Conservation (phyloP, 1,284 basidiomycete species). For the Cryptococcus maquisensis region DNA sequence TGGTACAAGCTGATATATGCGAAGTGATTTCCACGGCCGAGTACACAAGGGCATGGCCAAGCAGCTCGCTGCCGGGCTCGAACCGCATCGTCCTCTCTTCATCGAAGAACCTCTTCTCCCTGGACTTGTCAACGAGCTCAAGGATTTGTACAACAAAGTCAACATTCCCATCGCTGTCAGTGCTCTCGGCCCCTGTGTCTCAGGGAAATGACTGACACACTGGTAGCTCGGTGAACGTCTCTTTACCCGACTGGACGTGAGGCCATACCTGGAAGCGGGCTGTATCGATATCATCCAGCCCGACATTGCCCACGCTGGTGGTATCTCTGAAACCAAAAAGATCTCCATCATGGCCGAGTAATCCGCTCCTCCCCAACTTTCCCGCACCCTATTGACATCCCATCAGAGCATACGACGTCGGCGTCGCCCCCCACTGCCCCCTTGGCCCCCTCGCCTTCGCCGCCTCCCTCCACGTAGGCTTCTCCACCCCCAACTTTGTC, state of each 20-base stretch:
- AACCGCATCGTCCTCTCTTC: constrained; percentile 64
- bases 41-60: constrained; percentile 74
- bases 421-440: constrained; percentile 51
- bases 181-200: neutral
- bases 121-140: constrained; percentile 50
- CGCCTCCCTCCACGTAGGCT: constrained; percentile 52
- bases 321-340: constrained; percentile 67
- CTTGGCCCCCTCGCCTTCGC: constrained; percentile 66
- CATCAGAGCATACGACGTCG: constrained; percentile 47
- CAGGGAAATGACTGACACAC: neutral
- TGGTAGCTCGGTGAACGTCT: constrained; percentile 63
- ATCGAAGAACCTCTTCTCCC: constrained; percentile 71
- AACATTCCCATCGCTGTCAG: constrained; percentile 51
- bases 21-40: constrained; percentile 52
- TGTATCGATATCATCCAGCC: constrained; percentile 68
- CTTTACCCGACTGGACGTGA: constrained; percentile 64
- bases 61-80: constrained; percentile 64
- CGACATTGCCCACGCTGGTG: constrained; percentile 58
- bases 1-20: neutral
- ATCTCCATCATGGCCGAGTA: constrained; percentile 65
- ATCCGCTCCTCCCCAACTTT: constrained; percentile 4
- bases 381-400: neutral
- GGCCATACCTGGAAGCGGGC: constrained; percentile 64
- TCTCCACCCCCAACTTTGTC: constrained; percentile 50
- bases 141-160: constrained; percentile 51